Percentiles rank a stretch among this genome's conserved stretches.
These are phyloP conservation scores for Entrophospora sp. DNA, from an alignment of 192 early-diverging fungal genomes.

Conservation along the genomic window DNA sequence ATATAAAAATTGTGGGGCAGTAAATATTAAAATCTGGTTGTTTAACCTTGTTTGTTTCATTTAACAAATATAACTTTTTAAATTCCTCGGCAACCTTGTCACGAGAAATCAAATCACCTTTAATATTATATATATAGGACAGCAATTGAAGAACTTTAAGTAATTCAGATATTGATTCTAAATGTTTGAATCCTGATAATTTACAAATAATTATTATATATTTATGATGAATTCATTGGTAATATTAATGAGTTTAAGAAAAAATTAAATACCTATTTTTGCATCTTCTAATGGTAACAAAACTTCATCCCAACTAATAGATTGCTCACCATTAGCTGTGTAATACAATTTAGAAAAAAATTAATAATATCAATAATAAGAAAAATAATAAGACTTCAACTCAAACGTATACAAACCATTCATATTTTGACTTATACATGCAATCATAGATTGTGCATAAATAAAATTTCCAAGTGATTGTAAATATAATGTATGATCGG, in stretches of 20 bases:
- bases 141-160: conserved; percentile 12
- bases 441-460: conserved; percentile 13
- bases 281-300: not conserved
- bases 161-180: conserved; percentile 13
- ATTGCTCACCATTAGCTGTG: not conserved
- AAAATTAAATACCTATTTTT: not conserved
- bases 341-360: not conserved
- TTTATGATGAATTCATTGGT: not conserved
- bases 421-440: conserved; percentile 3
- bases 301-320: not conserved
- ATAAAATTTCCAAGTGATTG: conserved; percentile 13
- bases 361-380: no score
- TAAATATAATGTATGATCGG: conserved; percentile 16
- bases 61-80: not conserved
- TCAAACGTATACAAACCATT: not conserved
- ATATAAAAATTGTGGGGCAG: no score
- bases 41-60: conserved; percentile 2
- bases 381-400: no score
- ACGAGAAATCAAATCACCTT: not conserved
- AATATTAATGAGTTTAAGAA: not conserved
- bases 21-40: conserved; percentile 6
- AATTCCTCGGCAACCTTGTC: not conserved
- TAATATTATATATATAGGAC: conserved; percentile 8
- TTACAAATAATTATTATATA: no score
- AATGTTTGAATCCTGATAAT: not conserved